Percentiles rank a stretch among this genome's conserved stretches.
phyloP scores from a whole-genome alignment of 257 asterid genomes.

The Striga asiatica region DNA sequence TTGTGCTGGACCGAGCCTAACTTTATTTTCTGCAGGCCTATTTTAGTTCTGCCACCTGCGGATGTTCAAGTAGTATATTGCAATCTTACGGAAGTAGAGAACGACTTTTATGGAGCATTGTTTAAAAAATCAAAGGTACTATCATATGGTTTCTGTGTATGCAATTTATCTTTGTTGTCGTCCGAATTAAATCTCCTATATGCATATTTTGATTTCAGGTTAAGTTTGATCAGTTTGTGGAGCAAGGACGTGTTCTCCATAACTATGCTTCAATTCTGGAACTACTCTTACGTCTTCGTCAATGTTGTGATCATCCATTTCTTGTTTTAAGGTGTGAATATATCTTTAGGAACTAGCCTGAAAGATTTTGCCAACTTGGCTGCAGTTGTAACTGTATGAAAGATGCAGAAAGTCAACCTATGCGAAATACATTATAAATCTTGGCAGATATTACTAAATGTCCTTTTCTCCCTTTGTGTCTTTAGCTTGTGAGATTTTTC shows the following conservation, averaged over 20 bases:
- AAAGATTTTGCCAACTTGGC: neutral
- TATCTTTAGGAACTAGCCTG: constrained; percentile 1
- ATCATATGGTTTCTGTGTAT: constrained; percentile 1
- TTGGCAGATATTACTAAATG: neutral
- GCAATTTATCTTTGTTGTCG: constrained; percentile 3
- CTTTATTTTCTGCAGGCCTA: constrained; percentile 49
- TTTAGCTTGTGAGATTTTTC: constrained; percentile 6
- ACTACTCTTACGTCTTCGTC: constrained; percentile 95
- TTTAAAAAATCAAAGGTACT: constrained; percentile 84
- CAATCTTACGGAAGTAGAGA: constrained; percentile 72
- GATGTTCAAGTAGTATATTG: constrained; percentile 82
- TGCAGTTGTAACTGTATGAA: neutral
- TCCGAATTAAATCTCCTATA: constrained; percentile 12
- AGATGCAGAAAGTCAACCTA: neutral
- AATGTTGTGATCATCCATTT: constrained; percentile 97
- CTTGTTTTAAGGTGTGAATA: constrained; percentile 92
- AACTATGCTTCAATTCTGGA: constrained; percentile 96
- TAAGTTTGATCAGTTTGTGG: constrained; percentile 87
- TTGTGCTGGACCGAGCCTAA: too few species aligned
- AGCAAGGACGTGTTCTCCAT: constrained; percentile 97
- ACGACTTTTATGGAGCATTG: constrained; percentile 87
- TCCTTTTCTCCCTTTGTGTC: neutral
- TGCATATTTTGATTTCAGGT: constrained; percentile 55
- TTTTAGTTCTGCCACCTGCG: constrained; percentile 88
- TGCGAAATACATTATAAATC: neutral